Evolutionary conservation across 768 basidiomycete genomes (phyloP).

Genomic region (Sistotremastrum niveocremeum): DNA sequence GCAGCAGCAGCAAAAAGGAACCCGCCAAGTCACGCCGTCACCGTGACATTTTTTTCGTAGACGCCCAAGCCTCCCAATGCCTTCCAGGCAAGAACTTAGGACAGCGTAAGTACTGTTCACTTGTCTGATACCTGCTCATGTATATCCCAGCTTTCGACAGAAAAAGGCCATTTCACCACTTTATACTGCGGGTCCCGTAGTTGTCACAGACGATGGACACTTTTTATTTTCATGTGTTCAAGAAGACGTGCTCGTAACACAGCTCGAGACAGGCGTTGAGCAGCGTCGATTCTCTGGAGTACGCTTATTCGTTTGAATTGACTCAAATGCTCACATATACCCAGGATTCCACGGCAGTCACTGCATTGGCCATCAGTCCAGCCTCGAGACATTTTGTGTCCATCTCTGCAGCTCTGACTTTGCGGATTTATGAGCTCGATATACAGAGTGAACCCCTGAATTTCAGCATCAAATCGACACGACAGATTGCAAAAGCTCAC

Average conservation of each 20-base stretch:
- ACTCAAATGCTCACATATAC: conserved; percentile 3
- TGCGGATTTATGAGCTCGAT: conserved; percentile 78
- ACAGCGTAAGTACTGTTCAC: conserved; percentile 37
- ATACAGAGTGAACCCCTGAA: conserved; percentile 23
- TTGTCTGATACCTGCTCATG: not conserved
- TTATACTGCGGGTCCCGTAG: conserved; percentile 81
- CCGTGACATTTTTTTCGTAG: too few species aligned
- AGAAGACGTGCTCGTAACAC: conserved; percentile 75
- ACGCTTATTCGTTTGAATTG: conserved; percentile 20
- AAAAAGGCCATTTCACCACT: conserved; percentile 59
- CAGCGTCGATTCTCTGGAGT: conserved; percentile 80
- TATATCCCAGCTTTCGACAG: conserved; percentile 56
- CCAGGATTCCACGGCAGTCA: conserved; percentile 77
- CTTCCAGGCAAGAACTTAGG: conserved; percentile 32
- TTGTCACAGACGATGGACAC: conserved; percentile 63
- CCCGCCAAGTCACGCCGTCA: too few species aligned
- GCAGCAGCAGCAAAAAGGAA: too few species aligned
- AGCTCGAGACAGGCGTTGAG: conserved; percentile 56
- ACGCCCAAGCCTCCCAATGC: conserved; percentile 3
- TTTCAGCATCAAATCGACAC: conserved; percentile 52
- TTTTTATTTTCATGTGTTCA: conserved; percentile 77
- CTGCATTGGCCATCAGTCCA: conserved; percentile 70
- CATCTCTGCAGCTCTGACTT: conserved; percentile 67
- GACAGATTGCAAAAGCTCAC: conserved; percentile 74
- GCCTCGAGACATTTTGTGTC: conserved; percentile 61